Evolutionary conservation across 371 early-diverging fungal genomes (phyloP), one percentile per base, ranked within the genome.

Genomic region (Mucor circinelloides): DNA sequence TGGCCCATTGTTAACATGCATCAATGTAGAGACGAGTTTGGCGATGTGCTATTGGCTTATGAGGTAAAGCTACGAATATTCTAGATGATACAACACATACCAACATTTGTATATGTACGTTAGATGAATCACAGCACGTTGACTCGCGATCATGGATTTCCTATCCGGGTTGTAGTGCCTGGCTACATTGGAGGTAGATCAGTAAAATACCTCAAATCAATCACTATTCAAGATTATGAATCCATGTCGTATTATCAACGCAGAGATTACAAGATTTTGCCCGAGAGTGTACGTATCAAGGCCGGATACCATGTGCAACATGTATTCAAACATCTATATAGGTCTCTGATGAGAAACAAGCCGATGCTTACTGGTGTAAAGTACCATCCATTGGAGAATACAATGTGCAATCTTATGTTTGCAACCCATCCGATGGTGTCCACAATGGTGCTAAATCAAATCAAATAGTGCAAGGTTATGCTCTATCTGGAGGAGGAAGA

Each of bases 121-220:
- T 80, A 90, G 86, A 94, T 96, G 95, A 96, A 96, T 68, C 90
- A 92, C 21, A 73, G 82, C 52, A 83, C 89, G 12, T 71, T 96
- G 50, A 80, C 93, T 3, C 82, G 87, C 48, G 93, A 92, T 73
- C 93, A 92, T 67, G 96, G 96, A 0, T 90, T 80, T 60, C 96
- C 96, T 15, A 74, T 94, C 9, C 87, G 96, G 34, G 91, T 90
- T 5, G 89, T 96, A 9, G 93, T 95, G 1, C 95, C 95, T 23
- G 96, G 84, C 1, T 89, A 90, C 67, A 94, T 95, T 60, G 96
- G 95, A 8, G 96, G 93, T 0, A 87, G 96, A 13, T 88, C 87
- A 56, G 95, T 95, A 63, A 95, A 95, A 65, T 95, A 88, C 84
- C 76, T 95, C 12, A 83, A 84, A 61, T 75, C 81, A 30, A 86